Conservation (phyloP, 331 rosid species). For the Ulmus americana region DNA sequence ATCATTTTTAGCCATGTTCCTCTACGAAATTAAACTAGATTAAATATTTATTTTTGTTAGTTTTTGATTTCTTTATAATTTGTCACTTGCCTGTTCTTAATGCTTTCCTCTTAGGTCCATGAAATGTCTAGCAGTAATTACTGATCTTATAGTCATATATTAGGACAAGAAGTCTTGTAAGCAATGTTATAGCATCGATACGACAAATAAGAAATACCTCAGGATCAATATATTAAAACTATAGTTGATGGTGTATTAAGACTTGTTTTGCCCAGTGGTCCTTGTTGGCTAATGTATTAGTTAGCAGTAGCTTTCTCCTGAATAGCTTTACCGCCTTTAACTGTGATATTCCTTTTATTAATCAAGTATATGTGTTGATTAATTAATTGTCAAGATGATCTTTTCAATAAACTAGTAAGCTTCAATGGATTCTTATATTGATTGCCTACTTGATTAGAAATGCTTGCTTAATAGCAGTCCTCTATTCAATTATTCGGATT, state of each 20-base stretch:
- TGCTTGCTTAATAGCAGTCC: not conserved
- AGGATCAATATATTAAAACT: not conserved
- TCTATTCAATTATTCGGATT: not conserved
- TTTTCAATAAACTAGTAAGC: not conserved
- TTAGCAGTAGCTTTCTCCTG: not conserved
- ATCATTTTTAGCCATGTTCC: not conserved
- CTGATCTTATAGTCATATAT: too few species aligned
- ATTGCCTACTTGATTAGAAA: slow-evolving; percentile 3
- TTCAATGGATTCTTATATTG: not conserved
- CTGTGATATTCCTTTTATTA: not conserved
- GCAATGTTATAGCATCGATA: not conserved
- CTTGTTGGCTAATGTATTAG: slow-evolving; percentile 14
- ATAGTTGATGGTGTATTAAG: not conserved
- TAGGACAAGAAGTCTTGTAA: too few species aligned
- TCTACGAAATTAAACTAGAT: too few species aligned
- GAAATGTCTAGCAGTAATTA: too few species aligned
- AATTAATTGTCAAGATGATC: not conserved
- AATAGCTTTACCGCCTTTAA: not conserved
- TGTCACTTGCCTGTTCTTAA: too few species aligned
- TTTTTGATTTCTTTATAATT: too few species aligned
- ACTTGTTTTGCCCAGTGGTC: not conserved
- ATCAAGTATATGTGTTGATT: slow-evolving; percentile 14
- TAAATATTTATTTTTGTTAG: too few species aligned
- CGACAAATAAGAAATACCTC: not conserved
- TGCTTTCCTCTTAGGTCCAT: too few species aligned